Base-by-base conservation (phyloP, 2,329 filamentous ascomycete species). In the Claviceps monticola region DNA sequence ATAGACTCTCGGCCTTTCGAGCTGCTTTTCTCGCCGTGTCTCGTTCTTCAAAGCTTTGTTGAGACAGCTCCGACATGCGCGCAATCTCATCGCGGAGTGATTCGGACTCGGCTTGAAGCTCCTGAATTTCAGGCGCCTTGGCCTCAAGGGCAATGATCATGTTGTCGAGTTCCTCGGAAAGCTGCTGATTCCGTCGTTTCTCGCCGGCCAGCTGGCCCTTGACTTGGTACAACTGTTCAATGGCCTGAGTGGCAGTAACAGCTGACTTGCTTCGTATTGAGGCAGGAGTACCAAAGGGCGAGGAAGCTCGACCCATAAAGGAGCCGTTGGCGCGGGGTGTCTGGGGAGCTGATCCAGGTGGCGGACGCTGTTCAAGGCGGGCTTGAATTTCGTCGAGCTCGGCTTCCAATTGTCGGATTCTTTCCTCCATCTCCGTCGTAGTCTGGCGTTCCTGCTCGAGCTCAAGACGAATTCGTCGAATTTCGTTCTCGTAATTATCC, bases 51-150 rank as follows among this genome's bases (percentile, higher is more conserved):
- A 84, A 86, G 53, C 87, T 84, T 49, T 88, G 81, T 55, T 96
- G 88, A 8, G 94, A 81, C 23, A 95, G 76, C 56, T 84, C 79
- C 0, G 90, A 95, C 75, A 91, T 88, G 56, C 93, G 85, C 37
- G 87, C 76, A 39, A 94, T 83, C 58, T 95, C 89, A 53, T 78
- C 77, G 53, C 90, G 82, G 2, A 97, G 76, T 36, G 86, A 82
- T 50, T 88, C 83, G 56, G 90, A 83, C 60, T 97, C 90, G 14
- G 80, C 77, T 47, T 86, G 83, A 17, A 95, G 72, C 58, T 97
- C 90, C 55, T 95, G 83, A 34, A 96, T 80, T 61, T 96, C 89
- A 0, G 93, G 93, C 26, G 84, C 83, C 64, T 87, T 90, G 23
- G 83, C 83, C 65, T 98, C 90, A 39, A 97, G 70, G 53, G 90